These are phyloP conservation scores for Talaromyces sp. DNA, from an alignment of 2,329 filamentous ascomycete species.

Conservation along the genomic window DNA sequence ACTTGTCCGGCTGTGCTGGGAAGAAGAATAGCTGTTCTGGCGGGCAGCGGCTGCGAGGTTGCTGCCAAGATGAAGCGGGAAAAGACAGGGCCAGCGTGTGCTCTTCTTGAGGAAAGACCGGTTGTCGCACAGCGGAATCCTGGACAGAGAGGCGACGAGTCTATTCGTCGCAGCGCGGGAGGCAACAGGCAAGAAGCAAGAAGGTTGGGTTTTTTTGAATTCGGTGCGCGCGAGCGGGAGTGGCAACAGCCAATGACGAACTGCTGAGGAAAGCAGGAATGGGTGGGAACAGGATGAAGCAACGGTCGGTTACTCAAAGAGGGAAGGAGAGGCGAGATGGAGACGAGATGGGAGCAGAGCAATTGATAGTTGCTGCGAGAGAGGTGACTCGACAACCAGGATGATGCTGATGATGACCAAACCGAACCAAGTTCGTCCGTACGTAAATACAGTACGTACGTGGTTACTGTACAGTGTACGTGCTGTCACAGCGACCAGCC, in stretches of 20 bases:
- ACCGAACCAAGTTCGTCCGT: neutral
- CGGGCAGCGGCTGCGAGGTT: neutral
- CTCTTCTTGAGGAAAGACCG: neutral
- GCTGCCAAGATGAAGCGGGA: conserved; percentile 2
- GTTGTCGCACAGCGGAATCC: neutral
- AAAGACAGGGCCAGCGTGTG: neutral
- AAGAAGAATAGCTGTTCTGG: neutral
- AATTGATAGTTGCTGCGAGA: neutral
- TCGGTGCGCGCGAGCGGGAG: conserved; percentile 3
- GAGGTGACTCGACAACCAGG: too few relatives aligned
- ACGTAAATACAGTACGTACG: neutral
- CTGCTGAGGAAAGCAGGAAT: neutral
- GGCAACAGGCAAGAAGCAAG: conserved; percentile 1
- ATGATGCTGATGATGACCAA: neutral
- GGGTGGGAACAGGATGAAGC: neutral
- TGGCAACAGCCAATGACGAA: conserved; percentile 6
- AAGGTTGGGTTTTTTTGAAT: conserved; percentile 6
- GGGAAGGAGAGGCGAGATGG: neutral
- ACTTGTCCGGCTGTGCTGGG: neutral
- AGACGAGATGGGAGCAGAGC: neutral
- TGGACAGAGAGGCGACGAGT: neutral
- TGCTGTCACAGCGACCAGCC: conserved; percentile 1
- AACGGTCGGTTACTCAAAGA: neutral
- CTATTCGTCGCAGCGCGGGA: neutral
- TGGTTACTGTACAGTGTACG: neutral